A percentile compares a stretch with the other conserved stretches of the same genome.
These are phyloP conservation scores for Cordyceps militaris DNA, from an alignment of 2,329 filamentous ascomycete genomes.

Conservation along the genomic window DNA sequence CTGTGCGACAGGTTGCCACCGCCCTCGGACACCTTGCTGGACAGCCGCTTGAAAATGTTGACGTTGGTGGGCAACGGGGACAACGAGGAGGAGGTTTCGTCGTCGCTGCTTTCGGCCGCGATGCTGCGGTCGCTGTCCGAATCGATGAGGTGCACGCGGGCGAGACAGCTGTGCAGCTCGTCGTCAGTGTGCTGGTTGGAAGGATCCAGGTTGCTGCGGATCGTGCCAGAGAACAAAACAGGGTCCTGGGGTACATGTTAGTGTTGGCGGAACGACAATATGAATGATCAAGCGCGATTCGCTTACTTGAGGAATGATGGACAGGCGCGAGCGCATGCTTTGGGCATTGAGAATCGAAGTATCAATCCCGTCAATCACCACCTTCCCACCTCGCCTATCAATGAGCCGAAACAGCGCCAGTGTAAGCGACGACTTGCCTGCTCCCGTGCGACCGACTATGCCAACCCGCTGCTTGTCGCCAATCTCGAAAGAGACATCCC, in stretches of 20 bases:
- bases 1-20: conserved; percentile 39
- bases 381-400: conserved; percentile 56
- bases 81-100: conserved; percentile 28
- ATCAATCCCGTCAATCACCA: conserved; percentile 66
- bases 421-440: conserved; percentile 72
- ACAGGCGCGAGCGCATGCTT: conserved; percentile 63
- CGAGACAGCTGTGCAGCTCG: conserved; percentile 36
- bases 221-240: conserved; percentile 71
- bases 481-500: conserved; percentile 61
- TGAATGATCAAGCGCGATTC: not conserved
- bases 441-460: conserved; percentile 70
- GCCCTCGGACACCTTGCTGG: conserved; percentile 52
- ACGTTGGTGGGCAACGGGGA: conserved; percentile 19
- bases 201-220: conserved; percentile 65
- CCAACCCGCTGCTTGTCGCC: conserved; percentile 64
- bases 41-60: conserved; percentile 50
- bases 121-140: conserved; percentile 23
- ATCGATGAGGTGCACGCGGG: conserved; percentile 52
- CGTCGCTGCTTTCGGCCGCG: conserved; percentile 21
- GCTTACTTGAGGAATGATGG: conserved; percentile 61
- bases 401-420: conserved; percentile 72
- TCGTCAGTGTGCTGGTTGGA: conserved; percentile 57
- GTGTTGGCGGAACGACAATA: not conserved
- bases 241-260: conserved; percentile 45
- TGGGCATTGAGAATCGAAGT: conserved; percentile 65